These are phyloP conservation scores for Scutellaria baicalensis DNA, from an alignment of 257 asterid genomes.

Conservation along the genomic window DNA sequence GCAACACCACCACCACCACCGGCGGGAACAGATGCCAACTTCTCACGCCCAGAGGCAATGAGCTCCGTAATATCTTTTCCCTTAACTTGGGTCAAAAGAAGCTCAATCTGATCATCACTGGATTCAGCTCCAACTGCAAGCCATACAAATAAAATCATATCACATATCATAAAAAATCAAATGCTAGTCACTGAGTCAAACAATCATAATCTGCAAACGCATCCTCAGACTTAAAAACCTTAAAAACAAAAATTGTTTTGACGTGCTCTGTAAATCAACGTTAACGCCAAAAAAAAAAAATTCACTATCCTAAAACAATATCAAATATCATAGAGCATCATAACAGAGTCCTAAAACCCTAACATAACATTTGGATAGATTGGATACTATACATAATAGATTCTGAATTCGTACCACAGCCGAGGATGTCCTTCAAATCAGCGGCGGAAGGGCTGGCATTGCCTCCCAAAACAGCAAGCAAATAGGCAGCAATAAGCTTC, in stretches of 20 bases:
- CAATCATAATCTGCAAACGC: background rate
- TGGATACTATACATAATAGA: background rate
- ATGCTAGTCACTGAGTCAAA: background rate
- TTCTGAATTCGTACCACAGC: conserved; percentile 9
- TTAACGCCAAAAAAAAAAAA: background rate
- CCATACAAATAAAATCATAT: background rate
- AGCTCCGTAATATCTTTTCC: conserved; percentile 26
- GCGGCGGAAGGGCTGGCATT: conserved; percentile 22
- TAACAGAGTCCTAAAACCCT: background rate
- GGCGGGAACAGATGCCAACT: conserved; percentile 26
- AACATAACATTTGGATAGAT: background rate
- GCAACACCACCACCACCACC: conserved; percentile 31
- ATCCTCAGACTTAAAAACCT: background rate
- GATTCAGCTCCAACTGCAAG: conserved; percentile 24
- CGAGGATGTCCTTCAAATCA: conserved; percentile 25
- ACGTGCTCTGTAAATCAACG: background rate
- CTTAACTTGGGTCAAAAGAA: conserved; percentile 16
- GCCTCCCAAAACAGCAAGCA: conserved; percentile 33
- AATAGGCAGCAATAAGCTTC: conserved; percentile 34
- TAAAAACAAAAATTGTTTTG: background rate
- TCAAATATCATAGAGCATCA: background rate
- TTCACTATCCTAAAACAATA: background rate
- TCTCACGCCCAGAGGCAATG: conserved; percentile 25
- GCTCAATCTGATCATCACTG: conserved; percentile 17
- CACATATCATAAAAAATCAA: background rate